phyloP scores from a whole-genome alignment of 2,329 filamentous ascomycete genomes.

The Penicillium sp. region DNA sequence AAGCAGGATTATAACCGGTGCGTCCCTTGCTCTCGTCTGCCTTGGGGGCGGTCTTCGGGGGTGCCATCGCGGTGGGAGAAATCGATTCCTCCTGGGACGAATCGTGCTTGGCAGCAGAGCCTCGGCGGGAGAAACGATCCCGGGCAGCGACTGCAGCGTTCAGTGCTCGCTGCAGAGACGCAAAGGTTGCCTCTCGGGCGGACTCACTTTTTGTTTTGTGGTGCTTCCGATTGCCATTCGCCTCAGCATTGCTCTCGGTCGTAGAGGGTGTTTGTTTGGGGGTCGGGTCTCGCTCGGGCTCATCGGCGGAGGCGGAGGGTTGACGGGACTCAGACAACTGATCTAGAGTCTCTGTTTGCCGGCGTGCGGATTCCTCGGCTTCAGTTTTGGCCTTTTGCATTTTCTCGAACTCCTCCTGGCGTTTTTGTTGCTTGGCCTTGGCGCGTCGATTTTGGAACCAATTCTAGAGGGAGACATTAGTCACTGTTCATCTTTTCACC shows the following conservation, averaged over 20 bases:
- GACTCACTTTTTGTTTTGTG: constrained; percentile 37
- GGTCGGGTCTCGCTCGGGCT: constrained; percentile 22
- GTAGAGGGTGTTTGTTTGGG: constrained; percentile 26
- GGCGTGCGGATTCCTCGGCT: constrained; percentile 32
- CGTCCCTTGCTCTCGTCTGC: constrained; percentile 15
- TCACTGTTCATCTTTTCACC: constrained; percentile 3
- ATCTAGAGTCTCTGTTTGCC: constrained; percentile 26
- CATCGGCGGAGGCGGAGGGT: constrained; percentile 19
- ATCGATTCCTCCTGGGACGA: constrained; percentile 20
- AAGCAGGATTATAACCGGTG: constrained; percentile 18
- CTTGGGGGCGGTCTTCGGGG: constrained; percentile 12
- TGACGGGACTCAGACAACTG: constrained; percentile 21
- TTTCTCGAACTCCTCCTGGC: constrained; percentile 46
- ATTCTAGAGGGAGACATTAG: constrained; percentile 34
- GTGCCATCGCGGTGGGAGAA: constrained; percentile 27
- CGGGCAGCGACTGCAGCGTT: constrained; percentile 40
- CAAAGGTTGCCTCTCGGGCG: constrained; percentile 39
- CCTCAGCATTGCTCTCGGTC: constrained; percentile 17
- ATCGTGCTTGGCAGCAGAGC: constrained; percentile 19
- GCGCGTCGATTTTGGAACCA: constrained; percentile 51
- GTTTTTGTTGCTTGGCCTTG: constrained; percentile 48
- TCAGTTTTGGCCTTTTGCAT: constrained; percentile 39
- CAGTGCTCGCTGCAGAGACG: constrained; percentile 42
- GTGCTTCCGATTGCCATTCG: constrained; percentile 27
- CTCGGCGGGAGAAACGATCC: constrained; percentile 25